These are phyloP conservation scores for Serendipita vermifera DNA, from an alignment of 768 basidiomycete genomes.

Conservation along the genomic window DNA sequence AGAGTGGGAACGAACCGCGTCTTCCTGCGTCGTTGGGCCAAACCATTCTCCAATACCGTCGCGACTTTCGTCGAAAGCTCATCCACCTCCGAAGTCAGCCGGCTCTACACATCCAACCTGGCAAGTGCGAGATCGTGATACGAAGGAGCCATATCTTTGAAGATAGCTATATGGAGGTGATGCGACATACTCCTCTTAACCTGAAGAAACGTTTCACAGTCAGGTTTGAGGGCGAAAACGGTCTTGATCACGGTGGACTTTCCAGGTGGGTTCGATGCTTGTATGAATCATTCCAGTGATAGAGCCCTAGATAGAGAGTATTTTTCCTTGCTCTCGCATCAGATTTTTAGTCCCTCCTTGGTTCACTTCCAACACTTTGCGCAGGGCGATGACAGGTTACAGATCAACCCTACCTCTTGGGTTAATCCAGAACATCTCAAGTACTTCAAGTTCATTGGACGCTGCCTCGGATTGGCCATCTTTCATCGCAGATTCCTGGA, in stretches of 20 bases:
- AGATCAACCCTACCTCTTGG: slow-evolving; percentile 64
- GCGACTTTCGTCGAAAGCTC: slow-evolving; percentile 82
- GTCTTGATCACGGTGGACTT: slow-evolving; percentile 65
- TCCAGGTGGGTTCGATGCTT: slow-evolving; percentile 37
- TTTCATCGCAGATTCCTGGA: slow-evolving; percentile 71
- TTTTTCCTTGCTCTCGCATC: slow-evolving; percentile 75
- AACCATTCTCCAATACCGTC: slow-evolving; percentile 89
- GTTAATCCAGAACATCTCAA: slow-evolving; percentile 66
- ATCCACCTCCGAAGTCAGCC: slow-evolving; percentile 89
- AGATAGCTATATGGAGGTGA: slow-evolving; percentile 74
- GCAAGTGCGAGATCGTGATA: slow-evolving; percentile 79
- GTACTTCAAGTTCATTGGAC: slow-evolving; percentile 74
- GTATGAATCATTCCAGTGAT: no score
- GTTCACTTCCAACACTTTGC: slow-evolving; percentile 73
- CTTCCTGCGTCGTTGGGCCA: slow-evolving; percentile 70
- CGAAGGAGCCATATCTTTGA: slow-evolving; percentile 71
- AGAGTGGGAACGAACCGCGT: slow-evolving; percentile 88
- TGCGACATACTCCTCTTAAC: slow-evolving; percentile 62
- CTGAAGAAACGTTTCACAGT: slow-evolving; percentile 59
- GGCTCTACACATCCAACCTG: slow-evolving; percentile 57
- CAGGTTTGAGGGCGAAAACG: slow-evolving; percentile 68
- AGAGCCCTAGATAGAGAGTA: slow-evolving; percentile 52
- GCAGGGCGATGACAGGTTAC: slow-evolving; percentile 66
- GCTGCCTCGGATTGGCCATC: slow-evolving; percentile 57
- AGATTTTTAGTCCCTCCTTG: slow-evolving; percentile 71